Evolutionary conservation across 106 monocot species (phyloP).

Genomic region (Dioscorea zingiberensis): DNA sequence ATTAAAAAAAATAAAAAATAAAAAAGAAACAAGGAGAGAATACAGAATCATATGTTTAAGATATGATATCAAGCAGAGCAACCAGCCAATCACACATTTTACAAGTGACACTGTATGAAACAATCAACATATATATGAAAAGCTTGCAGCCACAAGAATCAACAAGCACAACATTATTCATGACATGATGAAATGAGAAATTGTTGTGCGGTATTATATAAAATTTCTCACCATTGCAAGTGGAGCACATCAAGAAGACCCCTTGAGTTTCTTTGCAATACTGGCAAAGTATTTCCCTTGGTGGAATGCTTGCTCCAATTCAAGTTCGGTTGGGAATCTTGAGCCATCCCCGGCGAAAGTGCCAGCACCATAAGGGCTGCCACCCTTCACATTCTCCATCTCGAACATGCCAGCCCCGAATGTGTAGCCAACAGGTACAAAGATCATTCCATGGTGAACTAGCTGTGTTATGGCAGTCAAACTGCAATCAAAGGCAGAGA

Average conservation of each 20-base stretch:
- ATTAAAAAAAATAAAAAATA: no score
- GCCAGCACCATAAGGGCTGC: conserved; percentile 80
- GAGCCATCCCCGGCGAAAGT: conserved; percentile 78
- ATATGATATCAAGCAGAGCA: no score
- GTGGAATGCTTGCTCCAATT: conserved; percentile 60
- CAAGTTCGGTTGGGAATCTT: conserved; percentile 49
- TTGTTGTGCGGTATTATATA: no score
- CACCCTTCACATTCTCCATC: conserved; percentile 55
- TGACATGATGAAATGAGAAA: no score
- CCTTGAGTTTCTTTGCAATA: conserved; percentile 69
- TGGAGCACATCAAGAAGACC: conserved; percentile 20
- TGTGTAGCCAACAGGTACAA: conserved; percentile 78
- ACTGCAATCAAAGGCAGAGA: conserved; percentile 20
- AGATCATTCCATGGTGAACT: conserved; percentile 83
- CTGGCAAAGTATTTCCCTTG: conserved; percentile 75
- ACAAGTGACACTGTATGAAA: no score
- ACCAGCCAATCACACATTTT: no score
- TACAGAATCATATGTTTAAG: no score
- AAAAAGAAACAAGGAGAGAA: no score
- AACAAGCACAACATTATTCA: no score
- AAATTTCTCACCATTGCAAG: no score
- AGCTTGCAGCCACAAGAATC: no score
- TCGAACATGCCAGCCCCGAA: conserved; percentile 84
- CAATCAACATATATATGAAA: no score
- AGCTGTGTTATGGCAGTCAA: conserved; percentile 81